These are phyloP conservation scores for Marsdenia floribunda DNA, from an alignment of 257 asterid species.

Conservation along the genomic window DNA sequence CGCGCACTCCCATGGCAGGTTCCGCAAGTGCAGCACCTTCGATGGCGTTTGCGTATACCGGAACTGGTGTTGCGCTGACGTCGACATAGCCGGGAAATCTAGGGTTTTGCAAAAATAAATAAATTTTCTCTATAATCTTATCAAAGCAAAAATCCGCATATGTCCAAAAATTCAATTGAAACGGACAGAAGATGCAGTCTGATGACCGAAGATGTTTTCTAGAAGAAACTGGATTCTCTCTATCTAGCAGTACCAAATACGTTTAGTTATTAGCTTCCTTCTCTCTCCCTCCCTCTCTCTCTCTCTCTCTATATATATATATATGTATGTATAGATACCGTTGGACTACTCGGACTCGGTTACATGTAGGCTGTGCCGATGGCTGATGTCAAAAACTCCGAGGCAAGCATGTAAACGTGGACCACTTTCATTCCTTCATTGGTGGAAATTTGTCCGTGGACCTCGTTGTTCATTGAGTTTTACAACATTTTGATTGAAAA, in stretches of 20 bases:
- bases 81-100: constrained; percentile 43
- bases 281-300: neutral
- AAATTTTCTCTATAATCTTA: neutral
- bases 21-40: constrained; percentile 83
- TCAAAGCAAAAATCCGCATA: neutral
- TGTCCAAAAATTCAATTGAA: constrained; percentile 4
- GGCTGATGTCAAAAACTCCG: too few species aligned
- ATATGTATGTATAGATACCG: too few species aligned
- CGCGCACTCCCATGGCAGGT: constrained; percentile 76
- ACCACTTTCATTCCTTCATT: too few species aligned
- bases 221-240: neutral
- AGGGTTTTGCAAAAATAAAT: constrained; percentile 13
- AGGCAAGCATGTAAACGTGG: too few species aligned
- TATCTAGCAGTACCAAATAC: neutral
- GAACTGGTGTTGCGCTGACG: constrained; percentile 68
- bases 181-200: neutral
- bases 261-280: neutral
- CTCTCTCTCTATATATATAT: too few species aligned
- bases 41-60: constrained; percentile 84
- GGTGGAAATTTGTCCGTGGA: too few species aligned
- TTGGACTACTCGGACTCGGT: too few species aligned
- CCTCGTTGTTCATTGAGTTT: too few species aligned
- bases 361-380: too few species aligned
- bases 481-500: too few species aligned
- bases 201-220: neutral